Conservation (phyloP, 2,329 filamentous ascomycete genomes). For the Cadophora gregata region DNA sequence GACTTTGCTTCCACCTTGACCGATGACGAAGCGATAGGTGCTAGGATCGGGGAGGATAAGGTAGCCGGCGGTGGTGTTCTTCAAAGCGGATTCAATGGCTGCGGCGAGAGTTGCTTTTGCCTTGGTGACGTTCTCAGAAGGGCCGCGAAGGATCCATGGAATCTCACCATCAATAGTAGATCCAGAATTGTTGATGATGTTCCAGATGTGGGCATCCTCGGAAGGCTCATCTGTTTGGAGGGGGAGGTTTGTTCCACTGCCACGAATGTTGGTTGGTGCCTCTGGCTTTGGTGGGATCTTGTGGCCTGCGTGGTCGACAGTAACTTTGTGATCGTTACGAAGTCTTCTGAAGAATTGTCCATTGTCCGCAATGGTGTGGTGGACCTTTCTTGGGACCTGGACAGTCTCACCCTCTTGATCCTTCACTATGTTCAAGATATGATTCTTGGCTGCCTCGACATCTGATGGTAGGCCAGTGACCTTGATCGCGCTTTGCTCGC, state of each 20-base stretch:
- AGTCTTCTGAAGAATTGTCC: slow-evolving; percentile 93
- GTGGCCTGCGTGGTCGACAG: slow-evolving; percentile 88
- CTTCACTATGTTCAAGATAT: slow-evolving; percentile 80
- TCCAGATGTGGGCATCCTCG: slow-evolving; percentile 80
- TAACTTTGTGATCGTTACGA: slow-evolving; percentile 84
- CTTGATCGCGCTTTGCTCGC: slow-evolving; percentile 83
- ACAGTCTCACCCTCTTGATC: slow-evolving; percentile 87
- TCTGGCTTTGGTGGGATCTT: slow-evolving; percentile 73
- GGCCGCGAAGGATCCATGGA: slow-evolving; percentile 87
- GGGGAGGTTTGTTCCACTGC: slow-evolving; percentile 72
- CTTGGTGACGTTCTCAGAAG: slow-evolving; percentile 78
- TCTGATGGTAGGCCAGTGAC: slow-evolving; percentile 78
- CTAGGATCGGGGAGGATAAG: slow-evolving; percentile 85
- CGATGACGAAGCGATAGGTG: slow-evolving; percentile 90
- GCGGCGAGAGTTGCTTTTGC: slow-evolving; percentile 76
- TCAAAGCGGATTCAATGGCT: slow-evolving; percentile 74
- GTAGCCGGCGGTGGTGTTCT: slow-evolving; percentile 79
- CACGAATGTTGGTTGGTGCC: slow-evolving; percentile 55
- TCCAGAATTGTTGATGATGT: slow-evolving; percentile 69
- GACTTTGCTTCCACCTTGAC: slow-evolving; percentile 86
- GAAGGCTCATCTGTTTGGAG: slow-evolving; percentile 88
- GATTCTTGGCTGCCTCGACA: slow-evolving; percentile 84
- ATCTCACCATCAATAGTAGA: slow-evolving; percentile 68
- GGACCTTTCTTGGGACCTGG: slow-evolving; percentile 80
- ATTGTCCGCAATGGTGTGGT: slow-evolving; percentile 86